Base-by-base conservation (phyloP, 1,284 basidiomycete species). In the Marasmius sp. region DNA sequence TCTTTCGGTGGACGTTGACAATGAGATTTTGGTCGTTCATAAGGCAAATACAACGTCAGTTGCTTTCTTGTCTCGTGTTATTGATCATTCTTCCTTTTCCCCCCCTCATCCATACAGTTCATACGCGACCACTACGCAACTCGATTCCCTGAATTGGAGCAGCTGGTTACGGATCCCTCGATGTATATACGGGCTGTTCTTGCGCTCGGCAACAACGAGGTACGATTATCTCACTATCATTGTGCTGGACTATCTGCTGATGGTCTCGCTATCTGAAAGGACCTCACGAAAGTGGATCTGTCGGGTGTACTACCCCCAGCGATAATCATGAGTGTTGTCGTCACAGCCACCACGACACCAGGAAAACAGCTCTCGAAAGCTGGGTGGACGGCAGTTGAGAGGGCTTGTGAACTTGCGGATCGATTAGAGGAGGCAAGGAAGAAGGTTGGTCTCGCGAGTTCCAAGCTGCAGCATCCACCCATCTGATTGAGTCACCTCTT, bases 91-190 rank as follows among this genome's bases (percentile, higher is more conserved):
- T 62, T 43, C 62, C 59, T 56, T 62, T 64, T 60, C 53, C 58
- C 57, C 60, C 50, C 27, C 20, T 47, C 2, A 47, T 14, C 5
- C 27, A 27, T 68, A 4, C 70, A 94, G 91, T 99, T 98, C 81
- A 97, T 99, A 71, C 91, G 97, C 66, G 97, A 99, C 72, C 97
- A 98, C 77, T 99, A 99, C 75, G 87, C 92, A 1, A 86, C 93
- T 22, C 94, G 96, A 66, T 99, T 99, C 75, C 97, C 97, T 10
- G 97, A 99, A 70, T 86, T 99, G 20, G 97, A 98, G 74, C 93
- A 97, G 68, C 86, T 99, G 41, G 92, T 99, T 37, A 85, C 88
- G 7, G 95, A 97, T 69, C 93, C 97, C 2, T 84, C 88, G 64
- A 95, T 96, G 81, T 99, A 95, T 75, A 95, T 98, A 64, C 89